Evolutionary conservation across 169 alveolate genomes (phyloP), one percentile per base, ranked within the genome.

Genomic region (Pseudocohnilembus persalinus): DNA sequence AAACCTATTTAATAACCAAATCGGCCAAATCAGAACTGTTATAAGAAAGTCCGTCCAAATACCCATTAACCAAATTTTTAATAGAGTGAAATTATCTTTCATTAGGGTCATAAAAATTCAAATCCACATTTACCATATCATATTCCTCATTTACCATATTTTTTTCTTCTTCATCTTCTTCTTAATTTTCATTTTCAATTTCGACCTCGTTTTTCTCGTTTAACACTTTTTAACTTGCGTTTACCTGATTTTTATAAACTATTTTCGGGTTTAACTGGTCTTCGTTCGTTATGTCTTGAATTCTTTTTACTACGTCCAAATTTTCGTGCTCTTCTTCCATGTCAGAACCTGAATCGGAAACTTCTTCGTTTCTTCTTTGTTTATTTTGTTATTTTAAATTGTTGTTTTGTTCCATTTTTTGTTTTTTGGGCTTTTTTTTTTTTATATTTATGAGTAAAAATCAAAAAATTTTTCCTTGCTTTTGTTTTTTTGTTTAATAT

Each of bases 21-120:
- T 64, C 84, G 29, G 84, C 84, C 27, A 49, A 63, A 25, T 79
- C 84, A 63, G 76, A 34, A 29, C 76, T 49, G 29, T 79, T 79
- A 72, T 49, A 49, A 29, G 65, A 64, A 27, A 72, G 26, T 0
- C 84, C 84, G 63, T 79, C 84, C n/a, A 79, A 29, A 20, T 79
- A 79, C 11, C 76, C 76, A 64, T 64, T 79, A 6, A 63, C 29
- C 32, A 79, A 63, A 28, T 30, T 76, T 63, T 79, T 79, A 6
- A 79, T 49, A 0, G 84, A 79, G 20, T 79, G 84, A 49, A 79
- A 79, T 73, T 34, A 34, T 25, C 31, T 64, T 31, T 79, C 84
- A 31, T 79, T 79, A 1, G 84, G 76, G 63, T 79, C 84, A 11
- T 79, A 34, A 64, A 79, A 79, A 27, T 79, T 73, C 15, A 79